Base-by-base conservation (phyloP, 2,329 filamentous ascomycete species). In the Biscogniauxia marginata region DNA sequence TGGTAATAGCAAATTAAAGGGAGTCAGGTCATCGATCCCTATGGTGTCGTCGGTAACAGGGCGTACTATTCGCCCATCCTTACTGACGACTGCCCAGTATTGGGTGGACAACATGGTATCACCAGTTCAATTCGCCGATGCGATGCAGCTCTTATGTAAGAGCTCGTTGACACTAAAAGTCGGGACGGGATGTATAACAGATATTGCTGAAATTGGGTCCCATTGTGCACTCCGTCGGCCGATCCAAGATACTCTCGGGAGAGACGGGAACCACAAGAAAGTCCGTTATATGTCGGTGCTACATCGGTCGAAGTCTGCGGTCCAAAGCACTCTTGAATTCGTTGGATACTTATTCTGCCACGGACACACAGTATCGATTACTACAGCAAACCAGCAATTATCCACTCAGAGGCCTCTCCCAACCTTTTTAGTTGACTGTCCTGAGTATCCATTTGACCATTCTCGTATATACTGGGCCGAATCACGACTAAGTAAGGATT, bases 401-500 rank as follows among this genome's bases (percentile, higher is more conserved):
- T 20, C 53, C 6, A 50, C 22, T 6, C 46, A 30, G 39, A 47
- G 30, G 11, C 11, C 30, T 16, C 39, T 48, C 22, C 39, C 59
- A 51, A n/a, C 46, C 19, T 52, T 70, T 57, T 61, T 77, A 7
- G 59, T 67, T 1, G 71, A 76, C 49, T 65, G 73, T 1, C 75
- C 77, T 0, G 60, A 69, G 1, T 79, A 79, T 53, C 70, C 74
- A 0, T 79, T 75, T 64, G 70, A 77, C 48, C 74, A 75, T 44
- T 69, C 70, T 4, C 66, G 65, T 2, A 63, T 30, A 0, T 75
- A 74, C 59, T 78, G 76, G 76, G 49, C 63, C 7, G 76, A 79
- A 22, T 66, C 71, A 4, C 66, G 71, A 5, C 49, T 71, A 3
- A 73, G 68, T 34, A 60, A 58, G 1, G 65, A 67, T 21, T 71